These are phyloP conservation scores for Lasiodiplodia gonubiensis DNA, from an alignment of 2,329 filamentous ascomycete species.

Conservation along the genomic window DNA sequence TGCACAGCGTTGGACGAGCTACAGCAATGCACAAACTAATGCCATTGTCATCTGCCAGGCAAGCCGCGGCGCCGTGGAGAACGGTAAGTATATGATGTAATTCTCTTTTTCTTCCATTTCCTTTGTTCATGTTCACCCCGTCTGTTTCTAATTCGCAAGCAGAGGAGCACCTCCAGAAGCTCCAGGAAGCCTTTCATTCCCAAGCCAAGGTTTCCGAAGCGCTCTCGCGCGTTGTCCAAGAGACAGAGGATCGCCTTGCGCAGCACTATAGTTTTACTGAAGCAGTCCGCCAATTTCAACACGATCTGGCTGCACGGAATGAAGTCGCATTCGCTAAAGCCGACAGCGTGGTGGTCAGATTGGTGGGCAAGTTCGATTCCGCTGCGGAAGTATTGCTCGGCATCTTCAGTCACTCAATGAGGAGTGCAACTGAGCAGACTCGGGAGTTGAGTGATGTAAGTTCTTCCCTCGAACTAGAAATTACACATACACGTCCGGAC, in stretches of 20 bases:
- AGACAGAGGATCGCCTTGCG: conserved; percentile 36
- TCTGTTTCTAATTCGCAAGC: conserved; percentile 1
- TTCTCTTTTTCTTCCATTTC: background rate
- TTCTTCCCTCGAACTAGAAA: too few species aligned
- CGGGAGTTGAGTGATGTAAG: background rate
- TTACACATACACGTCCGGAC: too few species aligned
- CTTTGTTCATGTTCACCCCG: background rate
- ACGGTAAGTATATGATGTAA: conserved; percentile 44
- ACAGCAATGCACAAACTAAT: conserved; percentile 66
- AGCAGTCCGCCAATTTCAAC: conserved; percentile 34
- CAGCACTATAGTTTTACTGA: conserved; percentile 38
- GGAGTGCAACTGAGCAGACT: background rate
- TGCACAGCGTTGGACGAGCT: conserved; percentile 68
- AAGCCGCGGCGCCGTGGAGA: conserved; percentile 63
- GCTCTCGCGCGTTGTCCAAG: conserved; percentile 35
- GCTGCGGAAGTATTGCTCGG: background rate
- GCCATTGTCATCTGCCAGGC: conserved; percentile 68
- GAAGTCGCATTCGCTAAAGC: conserved; percentile 13
- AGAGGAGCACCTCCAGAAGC: conserved; percentile 39
- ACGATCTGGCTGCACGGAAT: conserved; percentile 5
- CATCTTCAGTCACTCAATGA: background rate
- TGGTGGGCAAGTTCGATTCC: conserved; percentile 20
- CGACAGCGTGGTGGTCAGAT: conserved; percentile 1
- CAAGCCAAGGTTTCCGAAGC: conserved; percentile 35
- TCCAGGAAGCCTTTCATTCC: conserved; percentile 42